phyloP scores from a whole-genome alignment of 352 stramenopile genomes.

The Globisporangium solare region DNA sequence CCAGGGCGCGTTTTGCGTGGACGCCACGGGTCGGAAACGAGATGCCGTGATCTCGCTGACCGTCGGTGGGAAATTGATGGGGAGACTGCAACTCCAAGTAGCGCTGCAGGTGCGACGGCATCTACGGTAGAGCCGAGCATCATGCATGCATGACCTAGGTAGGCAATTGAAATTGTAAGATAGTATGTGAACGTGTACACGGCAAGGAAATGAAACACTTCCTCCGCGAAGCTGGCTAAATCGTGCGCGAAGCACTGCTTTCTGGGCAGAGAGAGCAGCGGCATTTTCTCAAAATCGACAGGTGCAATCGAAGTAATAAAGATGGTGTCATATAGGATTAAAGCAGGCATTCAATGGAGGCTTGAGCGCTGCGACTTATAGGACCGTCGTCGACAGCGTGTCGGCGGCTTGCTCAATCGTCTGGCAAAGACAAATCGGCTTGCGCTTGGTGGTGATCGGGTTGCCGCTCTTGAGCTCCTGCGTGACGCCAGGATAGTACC shows the following conservation, averaged over 20 bases:
- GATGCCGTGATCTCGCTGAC: slow-evolving; percentile 59
- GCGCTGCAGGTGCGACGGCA: slow-evolving; percentile 35
- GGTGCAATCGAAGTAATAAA: too few relatives aligned
- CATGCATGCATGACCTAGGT: too few relatives aligned
- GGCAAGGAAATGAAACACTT: too few relatives aligned
- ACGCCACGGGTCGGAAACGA: slow-evolving; percentile 38
- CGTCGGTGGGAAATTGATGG: slow-evolving; percentile 54
- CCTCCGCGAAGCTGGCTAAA: too few relatives aligned
- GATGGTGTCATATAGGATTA: too few relatives aligned
- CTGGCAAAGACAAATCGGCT: slow-evolving; percentile 73
- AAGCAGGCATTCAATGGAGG: too few relatives aligned
- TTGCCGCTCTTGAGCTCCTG: slow-evolving; percentile 68
- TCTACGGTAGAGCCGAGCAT: not conserved
- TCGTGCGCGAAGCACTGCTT: too few relatives aligned
- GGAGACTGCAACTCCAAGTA: slow-evolving; percentile 50
- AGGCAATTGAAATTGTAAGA: too few relatives aligned
- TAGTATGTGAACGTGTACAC: too few relatives aligned
- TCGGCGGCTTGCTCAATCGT: slow-evolving; percentile 75
- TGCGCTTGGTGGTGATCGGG: slow-evolving; percentile 66
- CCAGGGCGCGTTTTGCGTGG: slow-evolving; percentile 64
- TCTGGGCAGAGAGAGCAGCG: too few relatives aligned
- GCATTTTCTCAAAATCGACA: too few relatives aligned
- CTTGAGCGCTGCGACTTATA: slow-evolving; percentile 16
- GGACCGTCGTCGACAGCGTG: slow-evolving; percentile 52
- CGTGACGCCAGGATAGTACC: slow-evolving; percentile 68